Evolutionary conservation across 164 flowering plant species (phyloP).

Genomic region (Magnolia sinica): DNA sequence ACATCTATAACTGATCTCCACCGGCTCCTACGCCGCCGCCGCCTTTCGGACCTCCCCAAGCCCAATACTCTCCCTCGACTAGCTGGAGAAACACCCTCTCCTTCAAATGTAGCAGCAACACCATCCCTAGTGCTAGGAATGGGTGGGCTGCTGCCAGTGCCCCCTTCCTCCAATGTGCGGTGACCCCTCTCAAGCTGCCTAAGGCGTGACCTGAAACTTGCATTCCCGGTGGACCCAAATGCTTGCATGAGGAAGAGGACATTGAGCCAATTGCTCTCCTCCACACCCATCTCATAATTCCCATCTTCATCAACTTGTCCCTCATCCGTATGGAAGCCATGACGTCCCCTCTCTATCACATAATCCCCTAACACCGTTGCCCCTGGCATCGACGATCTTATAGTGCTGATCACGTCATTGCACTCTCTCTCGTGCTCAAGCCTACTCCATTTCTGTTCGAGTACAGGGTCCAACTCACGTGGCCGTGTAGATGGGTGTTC

Average conservation of each 20-base stretch:
- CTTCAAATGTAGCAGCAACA: conserved; percentile 9
- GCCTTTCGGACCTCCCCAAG: conserved; percentile 23
- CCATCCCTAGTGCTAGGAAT: not conserved
- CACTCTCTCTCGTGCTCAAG: conserved; percentile 47
- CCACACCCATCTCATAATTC: conserved; percentile 33
- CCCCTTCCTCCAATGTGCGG: conserved; percentile 15
- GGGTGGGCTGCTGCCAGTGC: conserved; percentile 5
- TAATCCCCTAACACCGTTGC: conserved; percentile 52
- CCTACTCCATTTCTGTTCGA: conserved; percentile 45
- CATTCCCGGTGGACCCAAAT: conserved; percentile 44
- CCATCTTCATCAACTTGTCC: conserved; percentile 22
- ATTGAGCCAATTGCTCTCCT: conserved; percentile 37
- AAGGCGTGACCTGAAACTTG: conserved; percentile 30
- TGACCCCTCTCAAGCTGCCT: conserved; percentile 37
- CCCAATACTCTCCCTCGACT: conserved; percentile 16
- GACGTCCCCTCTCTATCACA: conserved; percentile 36
- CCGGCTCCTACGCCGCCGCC: conserved; percentile 26
- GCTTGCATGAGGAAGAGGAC: conserved; percentile 57
- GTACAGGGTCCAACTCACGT: conserved; percentile 40
- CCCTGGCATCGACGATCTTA: conserved; percentile 49
- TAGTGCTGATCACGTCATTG: conserved; percentile 52
- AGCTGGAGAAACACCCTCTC: conserved; percentile 6
- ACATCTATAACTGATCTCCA: conserved; percentile 13
- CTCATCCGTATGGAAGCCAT: conserved; percentile 23
- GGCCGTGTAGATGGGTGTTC: conserved; percentile 45